Percentiles rank a stretch among this genome's conserved stretches.
Evolutionary conservation across 495 filamentous ascomycete genomes (phyloP).

Genomic region (Astrocystis sublimbata): DNA sequence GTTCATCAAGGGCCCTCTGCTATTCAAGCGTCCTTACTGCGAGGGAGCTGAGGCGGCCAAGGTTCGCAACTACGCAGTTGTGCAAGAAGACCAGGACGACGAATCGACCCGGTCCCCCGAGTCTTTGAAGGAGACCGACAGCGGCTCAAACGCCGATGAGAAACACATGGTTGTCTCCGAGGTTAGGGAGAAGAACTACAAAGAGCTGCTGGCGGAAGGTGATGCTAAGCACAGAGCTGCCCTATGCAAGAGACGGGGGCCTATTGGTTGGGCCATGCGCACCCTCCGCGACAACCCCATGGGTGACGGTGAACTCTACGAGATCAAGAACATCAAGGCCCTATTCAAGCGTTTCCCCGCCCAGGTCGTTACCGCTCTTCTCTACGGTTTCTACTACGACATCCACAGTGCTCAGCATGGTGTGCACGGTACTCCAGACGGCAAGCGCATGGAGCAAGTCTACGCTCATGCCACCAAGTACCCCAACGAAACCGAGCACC

Average conservation of each 20-base stretch:
- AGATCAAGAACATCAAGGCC: conserved; percentile 62
- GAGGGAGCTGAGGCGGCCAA: conserved; percentile 43
- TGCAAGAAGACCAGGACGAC: conserved; percentile 29
- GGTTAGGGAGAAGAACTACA: conserved; percentile 50
- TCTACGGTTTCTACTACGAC: conserved; percentile 73
- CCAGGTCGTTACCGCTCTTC: conserved; percentile 51
- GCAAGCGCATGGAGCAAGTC: conserved; percentile 61
- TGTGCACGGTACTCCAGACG: conserved; percentile 64
- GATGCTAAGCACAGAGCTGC: conserved; percentile 53
- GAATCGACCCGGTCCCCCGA: conserved; percentile 12
- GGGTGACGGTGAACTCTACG: conserved; percentile 67
- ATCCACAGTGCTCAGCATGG: conserved; percentile 70
- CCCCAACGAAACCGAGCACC: conserved; percentile 65
- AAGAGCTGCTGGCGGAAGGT: conserved; percentile 55
- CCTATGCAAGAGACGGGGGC: conserved; percentile 57
- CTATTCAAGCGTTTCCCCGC: conserved; percentile 62
- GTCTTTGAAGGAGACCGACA: neutral
- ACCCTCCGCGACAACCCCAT: conserved; percentile 67
- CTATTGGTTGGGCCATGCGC: conserved; percentile 73
- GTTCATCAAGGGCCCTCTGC: conserved; percentile 54
- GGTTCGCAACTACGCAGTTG: conserved; percentile 39
- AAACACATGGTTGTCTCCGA: conserved; percentile 48
- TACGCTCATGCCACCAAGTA: conserved; percentile 61
- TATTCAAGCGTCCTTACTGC: conserved; percentile 49
- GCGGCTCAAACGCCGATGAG: conserved; percentile 36